Percentiles rank a stretch among this genome's conserved stretches.
These are phyloP conservation scores for Russula abietina DNA, from an alignment of 768 basidiomycete genomes.

Conservation along the genomic window DNA sequence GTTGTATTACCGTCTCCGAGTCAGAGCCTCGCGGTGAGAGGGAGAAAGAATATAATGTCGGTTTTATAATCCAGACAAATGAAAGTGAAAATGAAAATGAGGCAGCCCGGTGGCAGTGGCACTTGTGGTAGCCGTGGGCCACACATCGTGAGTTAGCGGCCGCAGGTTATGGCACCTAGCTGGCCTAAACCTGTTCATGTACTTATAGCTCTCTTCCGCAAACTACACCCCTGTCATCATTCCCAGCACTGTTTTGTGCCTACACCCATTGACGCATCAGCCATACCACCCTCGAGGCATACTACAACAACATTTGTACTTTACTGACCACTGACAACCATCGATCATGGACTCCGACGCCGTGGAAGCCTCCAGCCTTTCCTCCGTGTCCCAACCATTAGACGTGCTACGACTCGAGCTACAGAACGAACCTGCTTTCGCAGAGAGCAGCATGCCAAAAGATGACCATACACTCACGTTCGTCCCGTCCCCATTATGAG, in stretches of 20 bases:
- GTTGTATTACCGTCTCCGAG: slow-evolving; percentile 28
- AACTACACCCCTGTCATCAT: not conserved
- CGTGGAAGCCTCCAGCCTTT: slow-evolving; percentile 6
- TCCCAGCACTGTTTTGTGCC: not conserved
- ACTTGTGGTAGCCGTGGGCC: no score
- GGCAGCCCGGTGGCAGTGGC: no score
- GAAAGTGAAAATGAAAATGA: no score
- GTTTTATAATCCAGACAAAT: no score
- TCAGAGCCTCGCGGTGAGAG: slow-evolving; percentile 1
- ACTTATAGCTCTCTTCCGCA: not conserved
- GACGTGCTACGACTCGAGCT: slow-evolving; percentile 14
- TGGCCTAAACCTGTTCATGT: not conserved
- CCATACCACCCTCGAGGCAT: not conserved
- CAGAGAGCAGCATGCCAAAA: slow-evolving; percentile 15
- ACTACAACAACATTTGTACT: no score
- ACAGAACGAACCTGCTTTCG: slow-evolving; percentile 6
- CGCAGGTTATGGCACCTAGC: not conserved
- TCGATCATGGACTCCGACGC: slow-evolving; percentile 22
- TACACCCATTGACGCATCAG: not conserved
- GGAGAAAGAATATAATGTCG: not conserved
- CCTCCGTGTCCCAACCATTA: slow-evolving; percentile 12
- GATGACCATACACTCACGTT: slow-evolving; percentile 19
- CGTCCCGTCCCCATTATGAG: not conserved
- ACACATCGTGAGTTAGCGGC: no score
- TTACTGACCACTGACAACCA: slow-evolving; percentile 1